These are phyloP conservation scores for Leishmania arabica DNA, from an alignment of 208 protist species.

Conservation along the genomic window DNA sequence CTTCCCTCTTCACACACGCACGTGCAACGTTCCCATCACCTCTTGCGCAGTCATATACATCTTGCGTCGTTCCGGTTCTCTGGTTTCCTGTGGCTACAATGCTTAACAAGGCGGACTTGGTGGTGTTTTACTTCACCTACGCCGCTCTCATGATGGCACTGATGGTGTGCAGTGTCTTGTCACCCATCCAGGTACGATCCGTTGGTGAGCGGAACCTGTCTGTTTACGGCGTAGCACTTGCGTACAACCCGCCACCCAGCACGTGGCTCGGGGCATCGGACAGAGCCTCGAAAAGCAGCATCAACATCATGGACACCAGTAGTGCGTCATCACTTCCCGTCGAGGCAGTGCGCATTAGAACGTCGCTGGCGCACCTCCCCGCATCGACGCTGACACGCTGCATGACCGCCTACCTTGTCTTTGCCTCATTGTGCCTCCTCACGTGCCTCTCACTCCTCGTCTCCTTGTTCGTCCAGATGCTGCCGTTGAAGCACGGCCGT, in stretches of 20 bases:
- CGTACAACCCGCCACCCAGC: conserved; percentile 30
- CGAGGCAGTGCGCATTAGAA: background rate
- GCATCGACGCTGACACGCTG: conserved; percentile 9
- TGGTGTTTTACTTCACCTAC: conserved; percentile 41
- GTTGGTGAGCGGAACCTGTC: conserved; percentile 23
- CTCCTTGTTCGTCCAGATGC: conserved; percentile 20
- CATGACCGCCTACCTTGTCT: conserved; percentile 55
- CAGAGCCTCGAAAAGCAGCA: background rate
- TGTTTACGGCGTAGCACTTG: conserved; percentile 40
- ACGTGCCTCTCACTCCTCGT: conserved; percentile 34
- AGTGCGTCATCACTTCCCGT: background rate
- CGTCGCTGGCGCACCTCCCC: background rate
- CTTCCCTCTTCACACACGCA: background rate
- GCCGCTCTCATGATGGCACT: conserved; percentile 43
- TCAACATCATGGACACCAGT: background rate
- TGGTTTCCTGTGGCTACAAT: conserved; percentile 13
- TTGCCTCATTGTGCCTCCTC: conserved; percentile 29
- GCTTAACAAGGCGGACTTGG: conserved; percentile 32
- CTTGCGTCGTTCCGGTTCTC: background rate
- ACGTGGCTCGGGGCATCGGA: background rate
- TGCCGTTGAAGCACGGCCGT: conserved; percentile 8
- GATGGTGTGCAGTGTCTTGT: conserved; percentile 46
- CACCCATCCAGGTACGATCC: conserved; percentile 36
- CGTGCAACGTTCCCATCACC: background rate
- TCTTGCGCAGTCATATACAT: background rate